Evolutionary conservation across 2,329 filamentous ascomycete genomes (phyloP).

Genomic region (Aspergillus floridensis): DNA sequence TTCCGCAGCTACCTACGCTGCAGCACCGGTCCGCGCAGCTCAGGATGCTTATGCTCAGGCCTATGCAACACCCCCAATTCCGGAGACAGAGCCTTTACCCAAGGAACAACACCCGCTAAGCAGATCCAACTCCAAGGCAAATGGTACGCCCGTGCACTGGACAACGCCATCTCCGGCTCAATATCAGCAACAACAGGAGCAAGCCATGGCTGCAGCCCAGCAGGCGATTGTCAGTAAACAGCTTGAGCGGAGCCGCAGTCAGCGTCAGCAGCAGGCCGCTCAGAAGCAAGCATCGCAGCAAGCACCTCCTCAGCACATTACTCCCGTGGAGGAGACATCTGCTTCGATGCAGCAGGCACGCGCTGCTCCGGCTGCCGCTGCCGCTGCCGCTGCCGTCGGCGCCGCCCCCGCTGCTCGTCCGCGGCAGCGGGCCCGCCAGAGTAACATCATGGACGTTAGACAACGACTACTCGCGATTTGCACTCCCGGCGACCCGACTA

Average conservation of each 20-base stretch:
- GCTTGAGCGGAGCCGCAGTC: conserved; percentile 70
- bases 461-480: conserved; percentile 84
- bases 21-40: conserved; percentile 49
- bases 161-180: conserved; percentile 45
- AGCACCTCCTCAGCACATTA: conserved; percentile 37
- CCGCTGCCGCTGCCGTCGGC: background rate
- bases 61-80: conserved; percentile 51
- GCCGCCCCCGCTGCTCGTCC: conserved; percentile 63
- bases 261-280: conserved; percentile 59
- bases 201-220: conserved; percentile 75
- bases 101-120: conserved; percentile 61
- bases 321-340: conserved; percentile 35
- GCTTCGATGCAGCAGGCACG: conserved; percentile 21
- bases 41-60: conserved; percentile 52
- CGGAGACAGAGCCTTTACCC: conserved; percentile 58
- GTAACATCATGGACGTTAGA: conserved; percentile 77
- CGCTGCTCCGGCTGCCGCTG: background rate
- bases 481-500: conserved; percentile 81
- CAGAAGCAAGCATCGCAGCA: conserved; percentile 33
- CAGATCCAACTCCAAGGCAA: conserved; percentile 65
- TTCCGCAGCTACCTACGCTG: conserved; percentile 38
- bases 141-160: conserved; percentile 53
- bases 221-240: conserved; percentile 69
- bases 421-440: conserved; percentile 75
- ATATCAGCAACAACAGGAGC: conserved; percentile 72